These are phyloP conservation scores for Botrytis paeoniae DNA, from an alignment of 2,329 filamentous ascomycete species.

Conservation along the genomic window DNA sequence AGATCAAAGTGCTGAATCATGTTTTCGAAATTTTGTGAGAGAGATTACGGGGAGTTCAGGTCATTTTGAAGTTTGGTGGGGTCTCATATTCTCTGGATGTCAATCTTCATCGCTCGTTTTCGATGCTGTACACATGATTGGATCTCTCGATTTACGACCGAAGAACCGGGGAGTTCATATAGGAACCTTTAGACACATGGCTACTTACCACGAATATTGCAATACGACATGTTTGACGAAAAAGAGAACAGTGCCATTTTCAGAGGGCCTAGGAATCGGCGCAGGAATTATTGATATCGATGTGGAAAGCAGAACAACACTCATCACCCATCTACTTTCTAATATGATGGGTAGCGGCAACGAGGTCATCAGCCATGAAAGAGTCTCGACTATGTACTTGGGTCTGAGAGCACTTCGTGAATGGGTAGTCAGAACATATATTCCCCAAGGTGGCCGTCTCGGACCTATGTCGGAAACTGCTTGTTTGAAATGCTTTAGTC, in stretches of 20 bases:
- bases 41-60: slow-evolving; percentile 8
- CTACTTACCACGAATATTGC: slow-evolving; percentile 28
- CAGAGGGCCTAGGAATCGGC: neutral
- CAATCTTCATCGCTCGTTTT: slow-evolving; percentile 3
- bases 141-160: slow-evolving; percentile 17
- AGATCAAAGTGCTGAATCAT: neutral
- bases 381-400: slow-evolving; percentile 7
- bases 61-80: slow-evolving; percentile 12
- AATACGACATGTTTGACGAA: slow-evolving; percentile 25
- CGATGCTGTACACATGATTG: slow-evolving; percentile 17
- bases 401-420: neutral
- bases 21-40: slow-evolving; percentile 15
- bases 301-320: slow-evolving; percentile 11
- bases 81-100: slow-evolving; percentile 4
- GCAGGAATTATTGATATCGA: neutral
- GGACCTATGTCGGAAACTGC: neutral
- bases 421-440: neutral
- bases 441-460: slow-evolving; percentile 7
- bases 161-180: slow-evolving; percentile 23
- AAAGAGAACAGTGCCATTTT: slow-evolving; percentile 10
- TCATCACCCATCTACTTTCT: slow-evolving; percentile 13
- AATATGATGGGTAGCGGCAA: neutral
- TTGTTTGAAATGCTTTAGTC: neutral
- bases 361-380: neutral
- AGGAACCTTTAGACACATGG: slow-evolving; percentile 27